Base-by-base conservation (phyloP, 2,329 filamentous ascomycete genomes). In the Xylariaceae sp. region DNA sequence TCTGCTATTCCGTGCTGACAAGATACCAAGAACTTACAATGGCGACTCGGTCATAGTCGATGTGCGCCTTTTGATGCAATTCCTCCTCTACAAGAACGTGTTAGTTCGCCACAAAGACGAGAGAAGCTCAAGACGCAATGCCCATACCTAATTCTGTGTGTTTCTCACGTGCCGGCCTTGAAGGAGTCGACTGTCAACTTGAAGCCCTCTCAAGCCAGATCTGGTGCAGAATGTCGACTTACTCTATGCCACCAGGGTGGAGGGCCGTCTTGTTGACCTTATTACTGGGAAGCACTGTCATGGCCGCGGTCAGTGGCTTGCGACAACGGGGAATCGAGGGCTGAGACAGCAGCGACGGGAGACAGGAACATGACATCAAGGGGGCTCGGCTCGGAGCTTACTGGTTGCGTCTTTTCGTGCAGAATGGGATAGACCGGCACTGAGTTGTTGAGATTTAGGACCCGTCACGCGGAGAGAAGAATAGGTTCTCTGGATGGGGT, bases 1-100 rank as follows among this genome's bases (percentile, higher is more conserved):
- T 43, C 45, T 36, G 55, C 49, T 40, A 32, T 34, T 37, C 22
- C 22, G 36, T 22, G 10, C 13, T 6, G 26, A n/a, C 5, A 16
- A 9, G 19, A 39, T 15, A 40, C n/a, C 12, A 21, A 16, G 21
- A 8, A 72, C 89, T 73, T 82, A 95, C 92, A 80, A 99, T 99
- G 61, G 94, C 89, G 69, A 99, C 94, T 70, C 91, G 88, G 76
- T 97, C 89, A 73, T 97, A 99, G 81, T 99, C 94, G 70, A 99
- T 99, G 81, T 99, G 92, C 64, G 94, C 94, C 70, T 87, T 91
- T 76, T 96, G 90, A 75, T 97, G 92, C 58, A 99, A 88, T 74
- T 96, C 90, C 78, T 97, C 91, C 78, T 99, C 80, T 77, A 62
- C 49, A 52, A 37, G 47, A 26, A 54, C 61, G 55, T 58, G 54